These are phyloP conservation scores for Mortierella hygrophila DNA, from an alignment of 192 early-diverging fungal genomes.

Conservation along the genomic window DNA sequence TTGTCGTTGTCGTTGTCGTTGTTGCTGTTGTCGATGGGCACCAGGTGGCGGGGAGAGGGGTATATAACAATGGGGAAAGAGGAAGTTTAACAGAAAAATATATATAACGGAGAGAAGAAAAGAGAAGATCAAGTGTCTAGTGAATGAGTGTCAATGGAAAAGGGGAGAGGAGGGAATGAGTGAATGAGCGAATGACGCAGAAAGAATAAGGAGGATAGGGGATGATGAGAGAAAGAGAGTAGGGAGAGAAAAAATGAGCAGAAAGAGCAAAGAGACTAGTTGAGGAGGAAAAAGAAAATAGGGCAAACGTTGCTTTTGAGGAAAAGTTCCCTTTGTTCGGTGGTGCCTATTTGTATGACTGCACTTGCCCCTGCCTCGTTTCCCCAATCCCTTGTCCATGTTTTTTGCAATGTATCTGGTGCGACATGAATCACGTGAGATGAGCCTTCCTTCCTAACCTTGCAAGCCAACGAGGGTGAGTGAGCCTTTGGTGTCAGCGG, in stretches of 20 bases:
- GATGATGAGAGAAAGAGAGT: neutral
- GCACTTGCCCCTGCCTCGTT: neutral
- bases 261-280: neutral
- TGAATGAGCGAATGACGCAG: neutral
- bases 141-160: neutral
- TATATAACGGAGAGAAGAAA: neutral
- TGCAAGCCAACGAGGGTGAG: no score
- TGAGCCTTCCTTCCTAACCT: neutral
- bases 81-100: neutral
- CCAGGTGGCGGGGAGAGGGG: neutral
- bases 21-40: neutral
- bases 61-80: neutral
- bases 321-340: neutral
- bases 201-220: neutral
- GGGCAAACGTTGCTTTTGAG: neutral
- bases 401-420: neutral
- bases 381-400: neutral
- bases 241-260: neutral
- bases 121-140: constrained; percentile 2
- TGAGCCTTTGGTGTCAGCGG: no score
- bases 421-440: constrained; percentile 8
- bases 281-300: no score
- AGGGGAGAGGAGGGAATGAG: no score
- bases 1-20: neutral
- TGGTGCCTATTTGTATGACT: neutral